Evolutionary conservation across 768 basidiomycete species (phyloP).

Genomic region (Podaxis sp.): DNA sequence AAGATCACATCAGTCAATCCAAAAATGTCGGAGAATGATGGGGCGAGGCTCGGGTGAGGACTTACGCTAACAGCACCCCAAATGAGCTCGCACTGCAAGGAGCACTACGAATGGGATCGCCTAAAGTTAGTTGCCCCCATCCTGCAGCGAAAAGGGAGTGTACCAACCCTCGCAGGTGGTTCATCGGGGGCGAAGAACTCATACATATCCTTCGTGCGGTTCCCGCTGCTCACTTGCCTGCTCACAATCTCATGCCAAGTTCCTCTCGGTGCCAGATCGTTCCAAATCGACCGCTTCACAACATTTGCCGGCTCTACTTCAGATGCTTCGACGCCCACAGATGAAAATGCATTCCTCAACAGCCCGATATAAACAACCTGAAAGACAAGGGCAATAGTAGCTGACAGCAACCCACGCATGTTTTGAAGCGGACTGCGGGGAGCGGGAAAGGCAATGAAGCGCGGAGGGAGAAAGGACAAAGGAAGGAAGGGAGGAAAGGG

Average conservation of each 20-base stretch:
- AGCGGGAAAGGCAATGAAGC: no score
- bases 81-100: constrained; percentile 3
- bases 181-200: constrained; percentile 3
- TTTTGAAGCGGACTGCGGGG: no score
- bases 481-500: neutral
- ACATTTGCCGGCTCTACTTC: neutral
- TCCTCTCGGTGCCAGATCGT: neutral
- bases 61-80: constrained; percentile 11
- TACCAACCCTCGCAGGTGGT: neutral
- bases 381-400: neutral
- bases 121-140: neutral
- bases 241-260: neutral
- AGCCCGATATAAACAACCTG: neutral
- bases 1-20: neutral
- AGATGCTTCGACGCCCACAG: neutral
- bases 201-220: constrained; percentile 7
- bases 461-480: neutral
- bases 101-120: neutral
- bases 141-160: neutral
- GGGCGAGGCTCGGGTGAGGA: neutral
- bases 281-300: constrained; percentile 6
- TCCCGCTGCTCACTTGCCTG: neutral
- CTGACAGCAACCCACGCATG: neutral
- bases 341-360: neutral
- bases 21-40: neutral